Conservation (phyloP, 768 basidiomycete species). For the Podaxis sp. region DNA sequence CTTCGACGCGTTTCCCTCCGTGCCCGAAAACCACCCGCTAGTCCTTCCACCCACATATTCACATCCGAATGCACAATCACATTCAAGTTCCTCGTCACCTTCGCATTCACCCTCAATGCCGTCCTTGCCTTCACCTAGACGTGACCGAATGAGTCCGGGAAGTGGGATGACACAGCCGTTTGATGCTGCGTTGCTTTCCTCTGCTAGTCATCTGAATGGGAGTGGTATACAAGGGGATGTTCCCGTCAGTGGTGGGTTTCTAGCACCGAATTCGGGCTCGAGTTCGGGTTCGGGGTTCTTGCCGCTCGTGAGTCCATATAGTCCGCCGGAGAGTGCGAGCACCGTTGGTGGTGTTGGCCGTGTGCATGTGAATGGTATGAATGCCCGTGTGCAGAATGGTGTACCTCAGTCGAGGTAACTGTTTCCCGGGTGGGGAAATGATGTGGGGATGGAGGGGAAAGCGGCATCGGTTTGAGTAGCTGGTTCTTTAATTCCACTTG, state of each 20-base stretch:
- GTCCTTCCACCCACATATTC: conserved; percentile 11
- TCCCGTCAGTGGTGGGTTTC: not conserved
- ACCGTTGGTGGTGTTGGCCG: not conserved
- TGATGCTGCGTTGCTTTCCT: conserved; percentile 42
- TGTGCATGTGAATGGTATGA: not conserved
- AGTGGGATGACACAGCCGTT: conserved; percentile 24
- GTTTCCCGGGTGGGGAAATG: not conserved
- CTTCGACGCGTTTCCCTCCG: conserved; percentile 72
- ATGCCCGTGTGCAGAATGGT: not conserved
- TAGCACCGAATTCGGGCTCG: not conserved
- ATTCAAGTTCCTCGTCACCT: not conserved
- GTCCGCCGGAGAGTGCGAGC: not conserved
- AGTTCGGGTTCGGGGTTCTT: not conserved
- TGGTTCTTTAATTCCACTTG: not conserved
- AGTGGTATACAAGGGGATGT: not conserved
- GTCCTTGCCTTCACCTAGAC: conserved; percentile 6
- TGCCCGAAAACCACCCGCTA: conserved; percentile 49
- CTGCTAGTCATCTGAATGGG: conserved; percentile 42
- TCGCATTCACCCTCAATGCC: not conserved
- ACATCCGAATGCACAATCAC: not conserved
- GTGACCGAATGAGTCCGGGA: conserved; percentile 12
- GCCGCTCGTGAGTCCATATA: conserved; percentile 4
- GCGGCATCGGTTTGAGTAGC: not conserved
- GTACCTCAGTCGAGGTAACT: not conserved
- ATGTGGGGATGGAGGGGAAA: not conserved